phyloP scores from a whole-genome alignment of 306 rosid species.

The Casuarina cunninghamiana region DNA sequence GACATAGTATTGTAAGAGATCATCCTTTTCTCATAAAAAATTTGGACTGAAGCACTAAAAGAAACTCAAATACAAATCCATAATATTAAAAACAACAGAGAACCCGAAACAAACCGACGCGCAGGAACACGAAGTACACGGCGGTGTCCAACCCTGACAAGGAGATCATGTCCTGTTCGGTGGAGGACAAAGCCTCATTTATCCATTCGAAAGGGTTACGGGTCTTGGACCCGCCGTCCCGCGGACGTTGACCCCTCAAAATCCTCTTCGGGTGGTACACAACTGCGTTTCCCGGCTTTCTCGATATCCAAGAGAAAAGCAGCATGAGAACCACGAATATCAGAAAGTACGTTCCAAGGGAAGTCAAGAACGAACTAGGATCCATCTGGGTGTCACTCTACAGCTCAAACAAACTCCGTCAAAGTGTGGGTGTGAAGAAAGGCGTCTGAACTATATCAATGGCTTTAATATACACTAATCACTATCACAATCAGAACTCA shows the following conservation, averaged over 20 bases:
- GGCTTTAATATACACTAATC: no score
- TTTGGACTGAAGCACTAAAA: neutral
- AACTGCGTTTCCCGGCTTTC: conserved; percentile 70
- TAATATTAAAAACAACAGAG: neutral
- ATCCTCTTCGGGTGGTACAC: conserved; percentile 90
- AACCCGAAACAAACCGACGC: conserved; percentile 55
- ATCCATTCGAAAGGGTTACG: conserved; percentile 86
- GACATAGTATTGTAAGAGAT: neutral
- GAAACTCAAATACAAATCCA: no score
- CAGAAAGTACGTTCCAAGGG: conserved; percentile 75
- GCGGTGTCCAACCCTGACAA: conserved; percentile 89
- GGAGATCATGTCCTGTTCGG: conserved; percentile 66
- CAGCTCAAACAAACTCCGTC: no score
- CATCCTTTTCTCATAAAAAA: neutral
- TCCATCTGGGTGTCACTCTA: conserved; percentile 45
- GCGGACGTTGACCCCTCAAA: conserved; percentile 65
- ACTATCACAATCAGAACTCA: no score
- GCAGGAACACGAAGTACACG: conserved; percentile 78
- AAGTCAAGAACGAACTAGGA: conserved; percentile 74
- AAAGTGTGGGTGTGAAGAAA: no score
- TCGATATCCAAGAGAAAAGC: conserved; percentile 55
- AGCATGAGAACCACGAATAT: conserved; percentile 71
- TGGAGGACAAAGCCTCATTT: conserved; percentile 58
- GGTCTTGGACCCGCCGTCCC: conserved; percentile 43
- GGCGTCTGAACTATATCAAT: no score